Evolutionary conservation across 495 filamentous ascomycete genomes (phyloP).

Genomic region (Penicillium simplicissimum): DNA sequence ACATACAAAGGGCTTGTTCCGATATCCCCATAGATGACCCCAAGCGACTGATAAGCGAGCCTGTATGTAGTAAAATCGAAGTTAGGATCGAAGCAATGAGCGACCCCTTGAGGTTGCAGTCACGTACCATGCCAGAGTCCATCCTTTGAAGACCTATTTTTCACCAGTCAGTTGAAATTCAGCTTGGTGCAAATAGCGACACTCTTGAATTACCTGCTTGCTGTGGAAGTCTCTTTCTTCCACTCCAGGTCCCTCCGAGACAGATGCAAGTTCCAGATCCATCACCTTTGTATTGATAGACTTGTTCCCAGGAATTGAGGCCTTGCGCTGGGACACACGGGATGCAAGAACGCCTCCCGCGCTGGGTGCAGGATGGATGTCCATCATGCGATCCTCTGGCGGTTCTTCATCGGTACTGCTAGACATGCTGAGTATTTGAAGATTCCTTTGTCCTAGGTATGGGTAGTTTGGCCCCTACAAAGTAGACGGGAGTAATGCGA

Average conservation of each 20-base stretch:
- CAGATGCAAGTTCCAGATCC: conserved; percentile 5
- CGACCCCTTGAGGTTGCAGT: no score
- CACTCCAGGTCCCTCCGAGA: background rate
- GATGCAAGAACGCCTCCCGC: background rate
- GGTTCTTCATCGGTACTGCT: background rate
- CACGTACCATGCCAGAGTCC: conserved; percentile 5
- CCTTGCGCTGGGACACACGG: background rate
- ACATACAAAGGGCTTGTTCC: conserved; percentile 73
- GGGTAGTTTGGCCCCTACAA: no score
- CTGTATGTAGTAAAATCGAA: conserved; percentile 4
- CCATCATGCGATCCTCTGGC: conserved; percentile 2
- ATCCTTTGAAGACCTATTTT: conserved; percentile 3
- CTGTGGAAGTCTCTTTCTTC: conserved; percentile 10
- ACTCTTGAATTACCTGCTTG: conserved; percentile 1
- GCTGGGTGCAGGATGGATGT: background rate
- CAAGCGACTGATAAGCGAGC: conserved; percentile 67
- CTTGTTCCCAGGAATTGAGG: background rate
- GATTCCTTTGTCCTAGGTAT: no score
- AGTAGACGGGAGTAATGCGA: background rate
- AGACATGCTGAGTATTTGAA: background rate
- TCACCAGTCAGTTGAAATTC: background rate
- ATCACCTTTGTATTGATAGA: background rate
- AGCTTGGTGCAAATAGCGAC: background rate
- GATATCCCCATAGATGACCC: conserved; percentile 75
- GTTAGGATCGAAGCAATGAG: background rate